Conservation (phyloP, 306 rosid species). For the Medicago ruthenica region DNA sequence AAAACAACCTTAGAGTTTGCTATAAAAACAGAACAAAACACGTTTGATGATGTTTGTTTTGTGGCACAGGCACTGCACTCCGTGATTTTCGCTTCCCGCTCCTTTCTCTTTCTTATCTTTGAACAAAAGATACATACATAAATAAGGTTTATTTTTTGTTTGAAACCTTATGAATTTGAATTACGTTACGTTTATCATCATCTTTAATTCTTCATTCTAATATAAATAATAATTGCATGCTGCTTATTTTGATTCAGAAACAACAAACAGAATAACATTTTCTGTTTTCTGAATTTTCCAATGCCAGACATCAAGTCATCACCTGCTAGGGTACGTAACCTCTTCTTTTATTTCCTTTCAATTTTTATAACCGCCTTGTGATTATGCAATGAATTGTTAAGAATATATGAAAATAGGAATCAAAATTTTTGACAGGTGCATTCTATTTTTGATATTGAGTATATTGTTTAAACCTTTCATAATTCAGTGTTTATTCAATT, state of each 20-base stretch:
- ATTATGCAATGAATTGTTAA: neutral
- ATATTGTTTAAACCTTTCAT: neutral
- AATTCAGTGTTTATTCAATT: neutral
- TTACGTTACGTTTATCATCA: neutral
- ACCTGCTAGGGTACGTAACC: neutral
- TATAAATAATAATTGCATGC: neutral
- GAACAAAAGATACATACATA: neutral
- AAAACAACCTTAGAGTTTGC: neutral
- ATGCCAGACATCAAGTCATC: neutral
- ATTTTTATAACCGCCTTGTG: neutral
- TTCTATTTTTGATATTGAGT: neutral
- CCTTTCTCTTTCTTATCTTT: neutral
- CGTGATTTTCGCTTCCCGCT: constrained; percentile 16
- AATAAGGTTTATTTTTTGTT: neutral
- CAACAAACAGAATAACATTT: neutral
- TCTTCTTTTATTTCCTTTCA: neutral
- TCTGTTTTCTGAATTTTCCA: neutral
- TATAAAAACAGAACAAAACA: neutral
- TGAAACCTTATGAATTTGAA: neutral
- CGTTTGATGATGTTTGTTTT: neutral
- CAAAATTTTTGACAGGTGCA: neutral
- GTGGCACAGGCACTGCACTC: neutral
- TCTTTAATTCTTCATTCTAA: neutral
- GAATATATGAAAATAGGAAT: neutral
- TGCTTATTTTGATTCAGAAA: neutral